Percentiles rank a stretch among this genome's conserved stretches.
phyloP scores from a whole-genome alignment of 768 basidiomycete genomes.

The Mycena capillaripes region DNA sequence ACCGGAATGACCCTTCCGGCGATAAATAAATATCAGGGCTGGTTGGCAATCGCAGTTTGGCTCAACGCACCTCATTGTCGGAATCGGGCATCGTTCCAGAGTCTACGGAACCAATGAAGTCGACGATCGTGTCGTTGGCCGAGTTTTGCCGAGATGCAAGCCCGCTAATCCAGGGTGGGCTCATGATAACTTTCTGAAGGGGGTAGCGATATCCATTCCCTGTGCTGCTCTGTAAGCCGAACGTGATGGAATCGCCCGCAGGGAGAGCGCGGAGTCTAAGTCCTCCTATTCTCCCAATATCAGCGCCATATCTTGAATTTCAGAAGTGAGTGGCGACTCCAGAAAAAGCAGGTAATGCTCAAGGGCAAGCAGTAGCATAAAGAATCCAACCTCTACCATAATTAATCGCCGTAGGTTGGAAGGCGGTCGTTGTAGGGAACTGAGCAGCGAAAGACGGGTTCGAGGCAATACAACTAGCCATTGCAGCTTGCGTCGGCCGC shows the following conservation, averaged over 20 bases:
- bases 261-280: constrained; percentile 15
- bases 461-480: not conserved
- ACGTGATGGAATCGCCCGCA: constrained; percentile 25
- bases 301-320: not conserved
- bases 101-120: constrained; percentile 28
- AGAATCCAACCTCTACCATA: not conserved
- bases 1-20: constrained; percentile 20
- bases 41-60: no score
- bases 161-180: constrained; percentile 1
- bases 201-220: constrained; percentile 21
- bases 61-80: constrained; percentile 21
- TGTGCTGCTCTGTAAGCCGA: constrained; percentile 3
- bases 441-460: not conserved
- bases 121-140: constrained; percentile 2
- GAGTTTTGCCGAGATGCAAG: not conserved
- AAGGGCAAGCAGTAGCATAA: constrained; percentile 10
- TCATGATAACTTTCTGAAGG: not conserved
- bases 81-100: constrained; percentile 25
- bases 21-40: not conserved
- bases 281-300: constrained; percentile 15
- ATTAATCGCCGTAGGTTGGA: not conserved
- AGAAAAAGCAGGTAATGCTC: not conserved
- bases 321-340: no score
- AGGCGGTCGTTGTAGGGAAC: constrained; percentile 3
- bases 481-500: not conserved